Conservation (phyloP, 768 basidiomycete genomes). For the Piloderma croceum region DNA sequence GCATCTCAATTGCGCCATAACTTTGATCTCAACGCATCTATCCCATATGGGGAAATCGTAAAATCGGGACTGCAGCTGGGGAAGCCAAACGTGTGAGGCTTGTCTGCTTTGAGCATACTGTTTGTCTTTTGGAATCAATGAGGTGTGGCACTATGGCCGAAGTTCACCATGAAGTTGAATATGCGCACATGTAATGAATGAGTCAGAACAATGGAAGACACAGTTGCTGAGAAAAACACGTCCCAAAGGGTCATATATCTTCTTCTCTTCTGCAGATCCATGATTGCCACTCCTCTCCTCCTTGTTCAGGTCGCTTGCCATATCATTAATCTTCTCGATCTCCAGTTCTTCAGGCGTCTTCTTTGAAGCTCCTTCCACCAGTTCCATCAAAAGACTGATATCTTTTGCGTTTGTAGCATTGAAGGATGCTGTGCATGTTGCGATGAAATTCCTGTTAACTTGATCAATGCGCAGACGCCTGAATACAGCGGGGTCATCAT, state of each 20-base stretch:
- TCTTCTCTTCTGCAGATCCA: constrained; percentile 7
- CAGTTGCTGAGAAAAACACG: constrained; percentile 3
- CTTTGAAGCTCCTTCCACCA: constrained; percentile 1
- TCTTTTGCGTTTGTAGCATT: constrained; percentile 3
- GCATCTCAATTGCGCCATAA: constrained; percentile 9
- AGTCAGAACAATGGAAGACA: too few relatives aligned
- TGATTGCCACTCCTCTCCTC: constrained; percentile 6
- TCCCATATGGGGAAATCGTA: too few relatives aligned
- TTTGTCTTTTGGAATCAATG: too few relatives aligned
- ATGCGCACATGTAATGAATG: constrained; percentile 5
- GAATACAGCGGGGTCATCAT: too few relatives aligned
- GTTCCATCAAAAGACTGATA: too few relatives aligned
- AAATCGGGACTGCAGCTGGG: too few relatives aligned
- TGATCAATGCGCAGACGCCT: constrained; percentile 7
- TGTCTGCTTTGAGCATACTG: too few relatives aligned
- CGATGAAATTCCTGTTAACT: constrained; percentile 3
- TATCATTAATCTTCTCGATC: constrained; percentile 5
- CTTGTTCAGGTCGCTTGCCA: constrained; percentile 4
- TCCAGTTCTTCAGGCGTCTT: constrained; percentile 1
- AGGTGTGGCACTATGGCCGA: too few relatives aligned
- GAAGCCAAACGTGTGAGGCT: too few relatives aligned
- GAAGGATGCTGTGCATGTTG: too few relatives aligned
- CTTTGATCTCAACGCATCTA: constrained; percentile 2
- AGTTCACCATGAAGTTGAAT: constrained; percentile 10
- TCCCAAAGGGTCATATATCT: constrained; percentile 12